Conservation (phyloP, 2,329 filamentous ascomycete genomes). For the Penicillium sp. region DNA sequence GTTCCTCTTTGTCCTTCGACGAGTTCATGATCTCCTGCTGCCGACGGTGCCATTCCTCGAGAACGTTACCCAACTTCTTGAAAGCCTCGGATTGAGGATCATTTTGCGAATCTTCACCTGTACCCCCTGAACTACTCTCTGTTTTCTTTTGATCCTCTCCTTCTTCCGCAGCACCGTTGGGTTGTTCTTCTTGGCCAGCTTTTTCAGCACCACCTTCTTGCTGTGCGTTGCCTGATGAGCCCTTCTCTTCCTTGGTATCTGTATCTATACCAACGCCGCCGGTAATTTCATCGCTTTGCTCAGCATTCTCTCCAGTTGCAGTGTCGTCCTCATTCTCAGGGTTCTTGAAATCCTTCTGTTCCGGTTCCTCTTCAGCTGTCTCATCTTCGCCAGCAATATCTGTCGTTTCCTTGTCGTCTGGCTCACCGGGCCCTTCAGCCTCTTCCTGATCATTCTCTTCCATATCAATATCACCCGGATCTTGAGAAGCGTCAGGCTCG, state of each 20-base stretch:
- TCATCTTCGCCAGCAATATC: slow-evolving; percentile 44
- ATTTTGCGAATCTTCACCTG: slow-evolving; percentile 30
- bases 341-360: slow-evolving; percentile 46
- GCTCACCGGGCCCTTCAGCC: slow-evolving; percentile 26
- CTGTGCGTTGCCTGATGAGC: slow-evolving; percentile 44
- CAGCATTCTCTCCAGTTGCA: slow-evolving; percentile 53
- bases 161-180: slow-evolving; percentile 39
- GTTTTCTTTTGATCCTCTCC: slow-evolving; percentile 36
- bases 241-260: slow-evolving; percentile 37
- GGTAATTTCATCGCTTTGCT: slow-evolving; percentile 38
- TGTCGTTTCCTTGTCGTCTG: slow-evolving; percentile 32
- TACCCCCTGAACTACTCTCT: slow-evolving; percentile 33
- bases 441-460: slow-evolving; percentile 45
- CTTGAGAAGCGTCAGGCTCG: slow-evolving; percentile 27
- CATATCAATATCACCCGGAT: slow-evolving; percentile 28
- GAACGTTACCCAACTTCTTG: slow-evolving; percentile 87
- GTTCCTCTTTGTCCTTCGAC: slow-evolving; percentile 49
- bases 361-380: slow-evolving; percentile 43
- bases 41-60: slow-evolving; percentile 89
- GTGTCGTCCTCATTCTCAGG: slow-evolving; percentile 47
- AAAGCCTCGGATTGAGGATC: slow-evolving; percentile 65
- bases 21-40: slow-evolving; percentile 74
- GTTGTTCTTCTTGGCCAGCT: slow-evolving; percentile 45
- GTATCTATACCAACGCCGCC: slow-evolving; percentile 37
- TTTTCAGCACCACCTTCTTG: slow-evolving; percentile 43